Conservation (phyloP, 148 eudicot genomes). For the Spergularia marina region DNA sequence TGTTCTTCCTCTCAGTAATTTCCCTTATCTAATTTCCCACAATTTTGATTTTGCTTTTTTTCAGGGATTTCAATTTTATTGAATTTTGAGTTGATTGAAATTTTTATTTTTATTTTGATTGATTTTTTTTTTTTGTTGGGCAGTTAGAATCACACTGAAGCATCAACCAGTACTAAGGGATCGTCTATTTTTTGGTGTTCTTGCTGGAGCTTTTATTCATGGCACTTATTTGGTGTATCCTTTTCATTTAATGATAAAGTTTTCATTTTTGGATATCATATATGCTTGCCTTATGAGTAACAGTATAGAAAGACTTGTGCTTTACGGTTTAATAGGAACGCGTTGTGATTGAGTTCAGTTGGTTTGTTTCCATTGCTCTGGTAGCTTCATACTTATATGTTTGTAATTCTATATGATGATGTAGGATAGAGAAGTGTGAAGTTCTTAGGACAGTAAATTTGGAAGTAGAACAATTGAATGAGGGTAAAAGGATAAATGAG, state of each 20-base stretch:
- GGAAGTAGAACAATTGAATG: too few relatives aligned
- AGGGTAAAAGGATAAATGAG: neutral
- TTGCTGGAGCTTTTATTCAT: constrained; percentile 84
- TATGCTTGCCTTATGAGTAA: neutral
- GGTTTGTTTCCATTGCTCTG: too few relatives aligned
- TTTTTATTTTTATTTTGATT: neutral
- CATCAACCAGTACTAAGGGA: constrained; percentile 84
- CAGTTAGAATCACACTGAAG: constrained; percentile 75
- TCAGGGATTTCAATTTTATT: neutral
- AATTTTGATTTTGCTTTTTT: neutral
- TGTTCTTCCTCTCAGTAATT: constrained; percentile 88
- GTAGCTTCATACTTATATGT: too few relatives aligned
- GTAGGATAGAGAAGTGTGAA: too few relatives aligned
- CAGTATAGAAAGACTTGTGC: neutral
- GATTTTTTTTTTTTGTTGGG: neutral
- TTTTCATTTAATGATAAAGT: constrained; percentile 25
- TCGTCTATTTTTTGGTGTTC: constrained; percentile 73
- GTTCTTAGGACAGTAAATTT: too few relatives aligned
- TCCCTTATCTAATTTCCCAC: neutral
- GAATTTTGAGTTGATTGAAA: neutral
- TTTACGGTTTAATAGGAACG: neutral
- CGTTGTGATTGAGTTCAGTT: neutral
- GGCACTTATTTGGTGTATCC: constrained; percentile 96
- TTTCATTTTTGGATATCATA: neutral
- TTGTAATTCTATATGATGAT: too few relatives aligned